Evolutionary conservation across 345 rosid genomes (phyloP).

Genomic region (Microthlaspi erraticum): DNA sequence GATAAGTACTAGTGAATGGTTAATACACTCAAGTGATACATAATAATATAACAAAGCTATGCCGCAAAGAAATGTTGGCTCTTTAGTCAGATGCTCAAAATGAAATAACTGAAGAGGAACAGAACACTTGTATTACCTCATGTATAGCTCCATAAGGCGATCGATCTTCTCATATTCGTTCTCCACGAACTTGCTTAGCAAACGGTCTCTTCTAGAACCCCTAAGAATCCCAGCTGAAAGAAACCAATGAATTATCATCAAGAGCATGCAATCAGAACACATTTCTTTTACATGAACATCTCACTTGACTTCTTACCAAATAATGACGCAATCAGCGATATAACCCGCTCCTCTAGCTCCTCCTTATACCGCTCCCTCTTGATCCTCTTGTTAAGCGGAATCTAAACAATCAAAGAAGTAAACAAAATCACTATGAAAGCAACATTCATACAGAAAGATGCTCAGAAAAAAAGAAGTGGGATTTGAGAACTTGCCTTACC

Average conservation of each 20-base stretch:
- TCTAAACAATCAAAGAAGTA: constrained; percentile 51
- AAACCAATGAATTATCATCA: constrained; percentile 26
- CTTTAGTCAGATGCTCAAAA: constrained; percentile 12
- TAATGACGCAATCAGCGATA: constrained; percentile 82
- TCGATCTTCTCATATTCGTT: constrained; percentile 97
- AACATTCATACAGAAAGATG: not conserved
- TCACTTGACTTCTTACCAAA: constrained; percentile 81
- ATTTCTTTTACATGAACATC: constrained; percentile 14
- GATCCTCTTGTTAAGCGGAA: constrained; percentile 85
- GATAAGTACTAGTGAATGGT: constrained; percentile 6
- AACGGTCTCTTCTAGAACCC: constrained; percentile 91
- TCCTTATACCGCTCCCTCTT: constrained; percentile 86
- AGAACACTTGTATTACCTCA: constrained; percentile 54
- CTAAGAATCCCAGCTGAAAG: constrained; percentile 81
- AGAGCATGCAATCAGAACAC: not conserved
- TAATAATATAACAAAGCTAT: not conserved
- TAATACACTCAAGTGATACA: not conserved
- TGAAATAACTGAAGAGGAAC: not conserved
- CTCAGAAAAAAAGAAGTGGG: constrained; percentile 7
- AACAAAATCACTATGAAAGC: constrained; percentile 21
- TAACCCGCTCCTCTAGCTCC: constrained; percentile 86
- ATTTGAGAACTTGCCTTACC: constrained; percentile 88
- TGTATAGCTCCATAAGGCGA: constrained; percentile 89
- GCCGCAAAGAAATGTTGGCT: not conserved
- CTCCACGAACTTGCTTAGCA: constrained; percentile 91